These are phyloP conservation scores for Candida maesae DNA, from an alignment of 805 yeast genomes.

Conservation along the genomic window DNA sequence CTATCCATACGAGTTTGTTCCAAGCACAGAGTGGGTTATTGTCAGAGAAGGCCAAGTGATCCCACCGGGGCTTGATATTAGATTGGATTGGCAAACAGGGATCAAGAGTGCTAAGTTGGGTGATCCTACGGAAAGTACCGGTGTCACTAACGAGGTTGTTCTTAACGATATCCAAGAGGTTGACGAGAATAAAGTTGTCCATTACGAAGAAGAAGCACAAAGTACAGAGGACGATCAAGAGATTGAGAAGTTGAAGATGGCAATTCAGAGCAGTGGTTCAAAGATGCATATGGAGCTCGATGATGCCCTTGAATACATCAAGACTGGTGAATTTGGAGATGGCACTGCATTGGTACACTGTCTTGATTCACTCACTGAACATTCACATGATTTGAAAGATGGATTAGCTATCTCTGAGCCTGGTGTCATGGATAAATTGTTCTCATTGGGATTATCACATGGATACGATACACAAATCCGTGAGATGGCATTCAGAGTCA, in stretches of 20 bases:
- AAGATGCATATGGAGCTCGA: conserved; percentile 18
- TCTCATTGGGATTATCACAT: conserved; percentile 28
- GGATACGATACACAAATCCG: conserved; percentile 23
- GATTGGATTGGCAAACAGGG: conserved; percentile 71
- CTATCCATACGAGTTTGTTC: conserved; percentile 60
- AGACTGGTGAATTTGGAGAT: conserved; percentile 1
- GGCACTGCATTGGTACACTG: conserved; percentile 16
- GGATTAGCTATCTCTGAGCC: conserved; percentile 46
- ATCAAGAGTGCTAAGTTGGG: conserved; percentile 63
- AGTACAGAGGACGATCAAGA: conserved; percentile 21
- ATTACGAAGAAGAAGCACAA: conserved; percentile 12
- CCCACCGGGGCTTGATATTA: conserved; percentile 69
- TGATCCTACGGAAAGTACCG: conserved; percentile 7
- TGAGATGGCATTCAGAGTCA: conserved; percentile 55
- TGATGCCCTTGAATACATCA: conserved; percentile 14
- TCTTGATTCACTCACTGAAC: conserved; percentile 46
- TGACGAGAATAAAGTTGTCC: conserved; percentile 15
- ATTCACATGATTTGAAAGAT: conserved; percentile 62
- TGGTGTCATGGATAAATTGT: conserved; percentile 25
- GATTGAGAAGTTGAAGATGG: conserved; percentile 22
- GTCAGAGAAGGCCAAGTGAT: conserved; percentile 69
- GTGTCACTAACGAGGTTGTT: conserved; percentile 5
- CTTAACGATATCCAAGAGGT: conserved; percentile 8
- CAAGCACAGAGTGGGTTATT: conserved; percentile 65
- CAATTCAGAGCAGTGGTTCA: conserved; percentile 19